These are phyloP conservation scores for Mycena albidolilacea DNA, from an alignment of 768 basidiomycete species.

Conservation along the genomic window DNA sequence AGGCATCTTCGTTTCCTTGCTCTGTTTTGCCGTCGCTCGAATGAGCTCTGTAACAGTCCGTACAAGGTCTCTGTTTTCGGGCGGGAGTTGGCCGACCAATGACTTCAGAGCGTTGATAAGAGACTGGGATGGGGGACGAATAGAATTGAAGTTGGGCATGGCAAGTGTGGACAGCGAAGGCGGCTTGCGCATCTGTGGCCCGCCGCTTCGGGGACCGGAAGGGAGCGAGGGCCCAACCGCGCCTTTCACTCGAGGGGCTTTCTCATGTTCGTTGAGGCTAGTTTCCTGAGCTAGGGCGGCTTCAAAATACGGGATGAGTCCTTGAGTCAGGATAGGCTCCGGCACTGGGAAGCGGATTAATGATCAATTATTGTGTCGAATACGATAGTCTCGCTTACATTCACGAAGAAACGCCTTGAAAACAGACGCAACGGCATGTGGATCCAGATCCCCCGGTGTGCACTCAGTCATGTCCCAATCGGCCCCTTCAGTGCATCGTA, in stretches of 20 bases:
- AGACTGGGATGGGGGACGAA: slow-evolving; percentile 72
- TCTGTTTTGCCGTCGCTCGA: slow-evolving; percentile 76
- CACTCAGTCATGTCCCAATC: slow-evolving; percentile 88
- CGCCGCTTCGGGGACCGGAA: slow-evolving; percentile 55
- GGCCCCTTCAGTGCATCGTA: slow-evolving; percentile 65
- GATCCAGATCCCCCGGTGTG: slow-evolving; percentile 90
- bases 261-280: slow-evolving; percentile 50
- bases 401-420: slow-evolving; percentile 96
- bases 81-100: slow-evolving; percentile 79
- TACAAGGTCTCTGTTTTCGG: slow-evolving; percentile 88
- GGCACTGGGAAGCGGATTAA: slow-evolving; percentile 71
- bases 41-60: slow-evolving; percentile 87
- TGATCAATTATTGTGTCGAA: slow-evolving; percentile 17
- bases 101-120: slow-evolving; percentile 72
- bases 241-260: slow-evolving; percentile 45
- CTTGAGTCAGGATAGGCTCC: slow-evolving; percentile 84
- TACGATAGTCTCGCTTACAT: slow-evolving; percentile 67
- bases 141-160: slow-evolving; percentile 75
- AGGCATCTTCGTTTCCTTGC: slow-evolving; percentile 91
- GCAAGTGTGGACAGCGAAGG: slow-evolving; percentile 87
- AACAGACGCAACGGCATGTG: slow-evolving; percentile 92
- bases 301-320: slow-evolving; percentile 83
- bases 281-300: slow-evolving; percentile 76
- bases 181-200: slow-evolving; percentile 73
- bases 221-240: slow-evolving; percentile 51